Evolutionary conservation across 2,329 filamentous ascomycete species (phyloP).

Genomic region (Fusarium floridanum): DNA sequence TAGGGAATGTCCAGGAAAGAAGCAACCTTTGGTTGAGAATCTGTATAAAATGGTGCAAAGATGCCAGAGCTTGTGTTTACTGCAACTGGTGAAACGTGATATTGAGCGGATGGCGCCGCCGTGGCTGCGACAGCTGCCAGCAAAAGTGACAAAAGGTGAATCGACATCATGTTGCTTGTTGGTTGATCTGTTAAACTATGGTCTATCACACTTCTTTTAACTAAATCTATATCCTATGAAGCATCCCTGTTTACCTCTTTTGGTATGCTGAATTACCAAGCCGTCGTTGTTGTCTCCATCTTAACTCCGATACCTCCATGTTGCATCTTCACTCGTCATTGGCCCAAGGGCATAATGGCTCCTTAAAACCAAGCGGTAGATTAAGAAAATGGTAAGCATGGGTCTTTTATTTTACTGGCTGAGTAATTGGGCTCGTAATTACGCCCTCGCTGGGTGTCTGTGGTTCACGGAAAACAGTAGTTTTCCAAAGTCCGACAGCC

Average conservation of each 20-base stretch:
- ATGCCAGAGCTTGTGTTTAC: conserved; percentile 36
- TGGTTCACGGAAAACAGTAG: conserved; percentile 17
- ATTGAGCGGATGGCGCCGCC: background rate
- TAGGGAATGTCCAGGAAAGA: conserved; percentile 36
- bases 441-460: background rate
- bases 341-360: background rate
- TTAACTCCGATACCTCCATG: conserved; percentile 28
- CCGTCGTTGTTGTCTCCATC: background rate
- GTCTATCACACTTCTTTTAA: background rate
- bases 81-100: fast-evolving
- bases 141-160: background rate
- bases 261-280: background rate
- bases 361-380: background rate
- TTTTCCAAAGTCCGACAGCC: conserved; percentile 34
- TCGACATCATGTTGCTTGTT: conserved; percentile 12
- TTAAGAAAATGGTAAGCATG: background rate
- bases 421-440: conserved; percentile 11
- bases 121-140: background rate
- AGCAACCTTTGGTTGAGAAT: conserved; percentile 13
- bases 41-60: conserved; percentile 20
- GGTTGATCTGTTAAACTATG: too few relatives aligned
- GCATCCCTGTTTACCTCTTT: background rate
- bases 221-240: background rate
- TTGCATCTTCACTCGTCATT: background rate
- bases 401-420: background rate